A percentile compares a stretch with the other conserved stretches of the same genome.
These are phyloP conservation scores for Saraca asoca DNA, from an alignment of 331 rosid genomes.

Conservation along the genomic window DNA sequence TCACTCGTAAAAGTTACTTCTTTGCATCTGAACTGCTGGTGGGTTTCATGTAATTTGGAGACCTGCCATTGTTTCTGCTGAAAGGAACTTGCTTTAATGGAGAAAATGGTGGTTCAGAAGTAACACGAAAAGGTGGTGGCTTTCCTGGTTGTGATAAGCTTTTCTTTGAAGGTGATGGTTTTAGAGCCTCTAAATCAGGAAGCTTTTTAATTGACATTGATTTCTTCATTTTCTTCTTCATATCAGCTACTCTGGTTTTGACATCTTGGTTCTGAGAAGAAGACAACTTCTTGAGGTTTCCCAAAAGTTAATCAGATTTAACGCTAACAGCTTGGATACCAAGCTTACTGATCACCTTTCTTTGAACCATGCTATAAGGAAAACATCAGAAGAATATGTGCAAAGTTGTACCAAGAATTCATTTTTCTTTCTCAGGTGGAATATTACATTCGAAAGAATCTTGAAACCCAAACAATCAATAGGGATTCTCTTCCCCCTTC, in stretches of 20 bases:
- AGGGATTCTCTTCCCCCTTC: conserved; percentile 49
- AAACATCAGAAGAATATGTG: conserved; percentile 26
- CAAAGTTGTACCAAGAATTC: conserved; percentile 29
- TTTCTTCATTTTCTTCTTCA: conserved; percentile 78
- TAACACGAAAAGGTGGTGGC: conserved; percentile 37
- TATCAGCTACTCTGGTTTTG: conserved; percentile 58
- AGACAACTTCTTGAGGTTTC: conserved; percentile 44
- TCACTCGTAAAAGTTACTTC: conserved; percentile 63
- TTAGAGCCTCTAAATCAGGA: conserved; percentile 55
- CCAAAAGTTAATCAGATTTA: conserved; percentile 49
- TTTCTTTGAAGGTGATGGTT: conserved; percentile 42
- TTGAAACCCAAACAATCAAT: conserved; percentile 52
- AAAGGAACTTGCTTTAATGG: conserved; percentile 48
- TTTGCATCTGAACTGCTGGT: conserved; percentile 81
- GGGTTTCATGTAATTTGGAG: conserved; percentile 89
- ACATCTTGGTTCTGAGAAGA: conserved; percentile 62
- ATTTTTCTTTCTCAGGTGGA: conserved; percentile 38
- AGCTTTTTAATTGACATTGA: conserved; percentile 54
- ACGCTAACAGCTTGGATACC: conserved; percentile 60
- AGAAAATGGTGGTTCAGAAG: conserved; percentile 31
- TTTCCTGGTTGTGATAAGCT: conserved; percentile 49
- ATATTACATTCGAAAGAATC: conserved; percentile 41
- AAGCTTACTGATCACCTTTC: conserved; percentile 59
- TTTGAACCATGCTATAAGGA: conserved; percentile 72
- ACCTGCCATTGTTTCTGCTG: conserved; percentile 40